Conservation (phyloP, 2,329 filamentous ascomycete genomes). For the Claviceps pusilla region DNA sequence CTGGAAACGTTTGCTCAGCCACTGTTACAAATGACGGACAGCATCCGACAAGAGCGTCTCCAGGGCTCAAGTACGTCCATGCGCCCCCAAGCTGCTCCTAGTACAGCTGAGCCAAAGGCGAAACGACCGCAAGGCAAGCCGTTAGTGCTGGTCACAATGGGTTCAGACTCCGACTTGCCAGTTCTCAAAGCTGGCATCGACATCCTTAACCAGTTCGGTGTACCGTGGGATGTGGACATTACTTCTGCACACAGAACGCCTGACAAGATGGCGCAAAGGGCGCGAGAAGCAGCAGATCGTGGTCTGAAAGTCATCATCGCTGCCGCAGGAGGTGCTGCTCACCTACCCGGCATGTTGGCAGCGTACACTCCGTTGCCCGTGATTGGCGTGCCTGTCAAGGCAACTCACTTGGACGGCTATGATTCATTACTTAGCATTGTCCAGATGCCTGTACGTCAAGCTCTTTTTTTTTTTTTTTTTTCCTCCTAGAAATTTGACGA, state of each 20-base stretch:
- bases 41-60: slow-evolving; percentile 42
- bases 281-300: slow-evolving; percentile 43
- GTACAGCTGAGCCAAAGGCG: background rate
- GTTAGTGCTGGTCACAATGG: slow-evolving; percentile 67
- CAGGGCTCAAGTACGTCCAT: slow-evolving; percentile 13
- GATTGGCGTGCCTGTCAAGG: slow-evolving; percentile 65
- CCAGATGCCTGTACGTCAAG: slow-evolving; percentile 51
- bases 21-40: slow-evolving; percentile 50
- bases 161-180: slow-evolving; percentile 62
- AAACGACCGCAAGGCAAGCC: slow-evolving; percentile 22
- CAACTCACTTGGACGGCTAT: slow-evolving; percentile 54
- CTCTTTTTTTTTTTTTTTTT: background rate
- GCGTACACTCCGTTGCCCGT: slow-evolving; percentile 58
- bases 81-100: slow-evolving; percentile 15
- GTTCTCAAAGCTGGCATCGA: slow-evolving; percentile 52
- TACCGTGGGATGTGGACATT: slow-evolving; percentile 59
- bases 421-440: slow-evolving; percentile 61
- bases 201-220: slow-evolving; percentile 52
- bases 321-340: slow-evolving; percentile 59
- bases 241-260: slow-evolving; percentile 70
- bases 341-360: slow-evolving; percentile 61
- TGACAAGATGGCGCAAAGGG: slow-evolving; percentile 52
- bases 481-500: slow-evolving; percentile 12
- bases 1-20: slow-evolving; percentile 44
- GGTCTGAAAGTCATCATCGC: slow-evolving; percentile 64